Conservation (phyloP, 768 basidiomycete genomes). For the Hericium erinaceus region DNA sequence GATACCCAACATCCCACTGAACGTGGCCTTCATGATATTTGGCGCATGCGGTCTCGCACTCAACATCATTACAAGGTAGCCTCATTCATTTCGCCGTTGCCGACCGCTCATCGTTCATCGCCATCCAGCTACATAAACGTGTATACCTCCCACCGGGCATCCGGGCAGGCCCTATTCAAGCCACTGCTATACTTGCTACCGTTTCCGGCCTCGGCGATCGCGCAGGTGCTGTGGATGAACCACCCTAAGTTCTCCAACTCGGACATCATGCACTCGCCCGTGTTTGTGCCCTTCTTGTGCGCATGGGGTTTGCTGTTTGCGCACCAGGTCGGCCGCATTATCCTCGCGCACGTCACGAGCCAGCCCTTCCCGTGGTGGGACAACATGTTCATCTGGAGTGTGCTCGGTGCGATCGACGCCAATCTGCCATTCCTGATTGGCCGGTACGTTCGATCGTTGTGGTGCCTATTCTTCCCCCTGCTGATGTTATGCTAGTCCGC, state of each 20-base stretch:
- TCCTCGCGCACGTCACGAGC: constrained; percentile 85
- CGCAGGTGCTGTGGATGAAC: constrained; percentile 78
- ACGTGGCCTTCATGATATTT: constrained; percentile 84
- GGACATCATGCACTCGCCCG: constrained; percentile 62
- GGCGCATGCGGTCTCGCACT: constrained; percentile 58
- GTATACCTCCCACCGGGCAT: constrained; percentile 40
- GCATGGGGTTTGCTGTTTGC: constrained; percentile 92
- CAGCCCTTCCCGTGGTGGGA: constrained; percentile 81
- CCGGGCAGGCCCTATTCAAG: constrained; percentile 30
- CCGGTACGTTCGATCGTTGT: constrained; percentile 34
- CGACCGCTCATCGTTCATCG: not conserved
- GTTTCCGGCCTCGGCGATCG: constrained; percentile 57
- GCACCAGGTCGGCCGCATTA: constrained; percentile 87
- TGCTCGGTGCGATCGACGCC: constrained; percentile 73
- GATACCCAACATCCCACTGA: constrained; percentile 65
- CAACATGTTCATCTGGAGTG: constrained; percentile 76
- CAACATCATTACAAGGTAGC: constrained; percentile 70
- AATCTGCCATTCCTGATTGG: constrained; percentile 63
- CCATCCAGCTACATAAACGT: constrained; percentile 72
- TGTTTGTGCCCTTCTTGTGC: constrained; percentile 81
- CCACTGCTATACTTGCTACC: constrained; percentile 77
- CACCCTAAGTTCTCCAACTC: constrained; percentile 53
- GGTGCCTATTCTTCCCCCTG: not conserved
- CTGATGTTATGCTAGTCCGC: constrained; percentile 30
- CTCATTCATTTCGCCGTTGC: not conserved